These are phyloP conservation scores for Solanum sitiens DNA, from an alignment of 257 asterid genomes.

Conservation along the genomic window DNA sequence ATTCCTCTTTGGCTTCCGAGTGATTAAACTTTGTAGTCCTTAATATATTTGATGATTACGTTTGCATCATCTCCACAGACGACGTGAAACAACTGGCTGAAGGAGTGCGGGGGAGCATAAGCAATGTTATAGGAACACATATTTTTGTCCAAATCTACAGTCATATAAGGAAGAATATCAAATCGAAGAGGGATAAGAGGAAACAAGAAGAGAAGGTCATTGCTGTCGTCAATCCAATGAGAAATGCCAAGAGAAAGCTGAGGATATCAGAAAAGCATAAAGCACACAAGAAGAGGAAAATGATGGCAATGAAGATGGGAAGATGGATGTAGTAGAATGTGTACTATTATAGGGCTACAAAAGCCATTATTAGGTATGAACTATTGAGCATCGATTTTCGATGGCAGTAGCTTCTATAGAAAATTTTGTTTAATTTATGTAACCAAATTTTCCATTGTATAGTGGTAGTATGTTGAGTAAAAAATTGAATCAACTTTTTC, in stretches of 20 bases:
- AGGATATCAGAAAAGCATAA: constrained; percentile 64
- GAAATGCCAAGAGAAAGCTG: constrained; percentile 88
- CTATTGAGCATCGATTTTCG: background rate
- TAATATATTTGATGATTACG: background rate
- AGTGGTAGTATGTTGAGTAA: background rate
- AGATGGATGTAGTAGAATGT: constrained; percentile 42
- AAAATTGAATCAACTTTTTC: background rate
- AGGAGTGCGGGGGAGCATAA: constrained; percentile 46
- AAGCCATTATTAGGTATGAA: background rate
- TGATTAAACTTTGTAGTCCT: background rate
- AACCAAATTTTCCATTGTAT: background rate
- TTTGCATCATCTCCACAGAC: constrained; percentile 26
- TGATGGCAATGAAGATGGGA: constrained; percentile 63
- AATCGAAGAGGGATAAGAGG: constrained; percentile 80
- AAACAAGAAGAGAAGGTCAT: constrained; percentile 66
- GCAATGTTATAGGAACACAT: constrained; percentile 45
- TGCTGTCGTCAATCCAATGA: constrained; percentile 78
- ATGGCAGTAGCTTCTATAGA: background rate
- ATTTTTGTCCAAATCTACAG: constrained; percentile 49
- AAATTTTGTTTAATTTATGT: background rate
- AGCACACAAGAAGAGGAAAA: constrained; percentile 76
- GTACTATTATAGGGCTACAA: background rate
- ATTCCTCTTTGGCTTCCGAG: background rate
- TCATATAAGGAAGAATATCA: constrained; percentile 50
- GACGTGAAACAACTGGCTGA: constrained; percentile 67